These are phyloP conservation scores for Aeminium ludgeri DNA, from an alignment of 495 filamentous ascomycete genomes.

Conservation along the genomic window DNA sequence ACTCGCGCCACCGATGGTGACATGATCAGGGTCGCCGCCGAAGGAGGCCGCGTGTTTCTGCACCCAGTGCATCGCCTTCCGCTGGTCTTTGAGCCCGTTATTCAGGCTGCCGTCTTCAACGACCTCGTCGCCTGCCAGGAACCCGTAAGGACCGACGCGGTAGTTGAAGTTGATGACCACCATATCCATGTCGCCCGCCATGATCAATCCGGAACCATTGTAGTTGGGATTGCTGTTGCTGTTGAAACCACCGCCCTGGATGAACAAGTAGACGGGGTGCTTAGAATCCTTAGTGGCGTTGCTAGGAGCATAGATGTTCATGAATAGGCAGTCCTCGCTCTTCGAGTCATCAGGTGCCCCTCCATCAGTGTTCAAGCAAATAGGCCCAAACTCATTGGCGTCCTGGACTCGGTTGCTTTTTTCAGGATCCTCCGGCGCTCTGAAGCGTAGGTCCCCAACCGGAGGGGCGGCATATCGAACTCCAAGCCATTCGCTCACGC, in stretches of 20 bases:
- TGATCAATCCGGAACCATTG: constrained; percentile 44
- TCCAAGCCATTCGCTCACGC: constrained; percentile 46
- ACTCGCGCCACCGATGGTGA: constrained; percentile 55
- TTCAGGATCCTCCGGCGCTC: constrained; percentile 38
- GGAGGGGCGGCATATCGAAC: constrained; percentile 49
- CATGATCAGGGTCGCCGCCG: constrained; percentile 53
- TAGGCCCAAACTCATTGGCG: constrained; percentile 24
- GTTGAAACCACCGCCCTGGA: constrained; percentile 64
- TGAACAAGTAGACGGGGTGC: constrained; percentile 55
- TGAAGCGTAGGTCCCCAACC: constrained; percentile 40
- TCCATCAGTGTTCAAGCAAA: constrained; percentile 6
- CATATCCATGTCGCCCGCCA: constrained; percentile 40
- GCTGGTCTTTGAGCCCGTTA: constrained; percentile 55
- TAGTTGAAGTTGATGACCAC: constrained; percentile 58
- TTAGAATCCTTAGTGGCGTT: constrained; percentile 31
- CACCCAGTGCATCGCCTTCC: constrained; percentile 53
- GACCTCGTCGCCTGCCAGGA: constrained; percentile 47
- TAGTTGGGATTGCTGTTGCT: constrained; percentile 45
- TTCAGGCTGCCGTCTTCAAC: constrained; percentile 40
- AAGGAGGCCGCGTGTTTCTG: constrained; percentile 32
- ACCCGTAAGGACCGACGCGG: constrained; percentile 58
- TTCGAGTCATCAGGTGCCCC: constrained; percentile 7
- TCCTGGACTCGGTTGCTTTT: constrained; percentile 25
- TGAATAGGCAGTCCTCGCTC: constrained; percentile 56
- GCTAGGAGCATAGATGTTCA: constrained; percentile 54